Percentiles rank a stretch among this genome's conserved stretches.
Conservation (phyloP, 257 asterid genomes). For the Salvia rosmarinus region DNA sequence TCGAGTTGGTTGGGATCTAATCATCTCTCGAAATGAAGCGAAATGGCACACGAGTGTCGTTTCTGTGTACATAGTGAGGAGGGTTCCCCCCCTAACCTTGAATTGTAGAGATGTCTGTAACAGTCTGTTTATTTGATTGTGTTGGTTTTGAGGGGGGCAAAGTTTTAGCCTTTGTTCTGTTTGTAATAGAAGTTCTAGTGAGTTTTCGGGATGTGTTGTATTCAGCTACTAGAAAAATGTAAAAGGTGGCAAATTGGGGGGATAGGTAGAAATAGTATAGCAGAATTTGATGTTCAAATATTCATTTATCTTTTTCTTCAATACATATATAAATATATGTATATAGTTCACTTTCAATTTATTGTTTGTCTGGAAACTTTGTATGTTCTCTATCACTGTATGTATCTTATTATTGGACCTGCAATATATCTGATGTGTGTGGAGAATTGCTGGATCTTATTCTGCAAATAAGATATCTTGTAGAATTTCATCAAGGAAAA, state of each 20-base stretch:
- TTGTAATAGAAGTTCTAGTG: conserved; percentile 30
- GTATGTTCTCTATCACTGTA: no score
- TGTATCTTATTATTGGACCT: no score
- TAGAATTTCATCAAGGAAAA: no score
- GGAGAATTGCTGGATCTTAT: no score
- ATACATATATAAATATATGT: conserved; percentile 23
- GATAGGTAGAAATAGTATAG: conserved; percentile 35
- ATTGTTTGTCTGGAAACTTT: not conserved
- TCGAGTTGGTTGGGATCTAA: conserved; percentile 34
- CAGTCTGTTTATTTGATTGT: conserved; percentile 43
- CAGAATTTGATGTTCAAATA: conserved; percentile 27
- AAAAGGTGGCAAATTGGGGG: conserved; percentile 29
- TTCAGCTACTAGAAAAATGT: conserved; percentile 30
- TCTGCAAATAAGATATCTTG: no score
- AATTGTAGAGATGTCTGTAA: conserved; percentile 43
- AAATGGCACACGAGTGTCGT: conserved; percentile 42
- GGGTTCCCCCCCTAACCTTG: conserved; percentile 32
- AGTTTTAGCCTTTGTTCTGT: conserved; percentile 32
- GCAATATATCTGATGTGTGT: no score
- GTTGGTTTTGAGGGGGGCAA: conserved; percentile 34
- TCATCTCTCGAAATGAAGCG: conserved; percentile 33
- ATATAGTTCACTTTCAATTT: conserved; percentile 23
- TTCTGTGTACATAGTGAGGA: conserved; percentile 60
- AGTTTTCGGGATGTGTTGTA: conserved; percentile 37
- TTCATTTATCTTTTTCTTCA: conserved; percentile 1